Evolutionary conservation across 805 yeast species (phyloP), one percentile per base, ranked within the genome.

Genomic region (Ogataea methylovora): DNA sequence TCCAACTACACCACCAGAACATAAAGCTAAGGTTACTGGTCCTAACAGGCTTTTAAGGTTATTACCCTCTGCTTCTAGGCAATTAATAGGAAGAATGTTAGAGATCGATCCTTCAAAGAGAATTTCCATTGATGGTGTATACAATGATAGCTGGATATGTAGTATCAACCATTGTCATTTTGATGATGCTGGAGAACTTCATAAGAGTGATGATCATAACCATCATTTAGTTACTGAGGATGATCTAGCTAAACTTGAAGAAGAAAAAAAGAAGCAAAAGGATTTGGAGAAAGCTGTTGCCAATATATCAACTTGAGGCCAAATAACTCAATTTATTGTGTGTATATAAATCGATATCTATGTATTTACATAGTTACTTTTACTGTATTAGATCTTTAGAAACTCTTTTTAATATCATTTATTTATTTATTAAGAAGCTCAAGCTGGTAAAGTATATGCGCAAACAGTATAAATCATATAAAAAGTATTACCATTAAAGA

Each of bases 141-240:
- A 69, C 29, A 48, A 57, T 2, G 79, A 79, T 45, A 65, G 61
- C 8, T 90, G 88, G 75, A 65, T 76, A 38, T 42, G 60, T 25
- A 47, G 61, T 3, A 79, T 88, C 12, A 67, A 73, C 20, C 58
- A 53, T 41, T 87, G 96, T 54, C 61, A 57, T 33, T 44, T 52
- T 5, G 45, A 29, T 29, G 51, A 37, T 44, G 33, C 44, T 22
- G 37, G 46, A 29, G 32, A 36, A 34, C 30, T 34, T n/a, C 16
- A 32, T 14, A 41, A 44, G 19, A 54, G 61, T 2, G 44, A 43
- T 10, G 66, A 66, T 29, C 88, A 83, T 49, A 58, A 51, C 4
- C 94, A 83, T 54, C 84, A 79, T 55, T 61, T 83, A 43, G 64
- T 81, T 11, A 75, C 85, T 0, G 86, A 78, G 44, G 80, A 76